Conservation (phyloP, 2,329 filamentous ascomycete species). For the Talaromyces islandicus region DNA sequence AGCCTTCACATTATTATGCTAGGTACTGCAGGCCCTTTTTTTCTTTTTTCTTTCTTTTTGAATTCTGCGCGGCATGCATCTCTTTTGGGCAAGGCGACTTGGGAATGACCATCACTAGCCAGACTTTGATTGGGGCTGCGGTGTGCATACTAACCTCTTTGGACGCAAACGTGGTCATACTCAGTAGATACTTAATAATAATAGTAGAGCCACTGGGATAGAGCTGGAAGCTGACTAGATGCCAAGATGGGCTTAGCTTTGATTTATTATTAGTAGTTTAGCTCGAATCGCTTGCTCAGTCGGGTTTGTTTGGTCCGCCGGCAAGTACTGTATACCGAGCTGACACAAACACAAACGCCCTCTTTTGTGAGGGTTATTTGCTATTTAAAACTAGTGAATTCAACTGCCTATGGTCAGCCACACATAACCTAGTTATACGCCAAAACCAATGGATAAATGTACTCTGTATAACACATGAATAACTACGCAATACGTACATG, state of each 20-base stretch:
- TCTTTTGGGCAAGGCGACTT: neutral
- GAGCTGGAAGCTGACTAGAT: neutral
- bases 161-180: neutral
- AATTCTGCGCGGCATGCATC: neutral
- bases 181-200: too few species aligned
- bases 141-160: neutral
- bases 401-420: neutral
- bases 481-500: neutral
- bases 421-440: neutral
- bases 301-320: neutral
- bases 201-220: too few species aligned
- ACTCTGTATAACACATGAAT: too few species aligned
- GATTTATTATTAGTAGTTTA: neutral
- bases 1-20: neutral
- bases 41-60: neutral
- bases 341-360: neutral
- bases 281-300: neutral
- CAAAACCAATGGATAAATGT: neutral
- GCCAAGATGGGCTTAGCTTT: too few species aligned
- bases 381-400: neutral
- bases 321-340: neutral
- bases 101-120: neutral
- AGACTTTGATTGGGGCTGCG: neutral
- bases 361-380: neutral
- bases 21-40: too few species aligned